phyloP scores from a whole-genome alignment of 1,139 yeast genomes.

The Yamadazyma diddensiae region DNA sequence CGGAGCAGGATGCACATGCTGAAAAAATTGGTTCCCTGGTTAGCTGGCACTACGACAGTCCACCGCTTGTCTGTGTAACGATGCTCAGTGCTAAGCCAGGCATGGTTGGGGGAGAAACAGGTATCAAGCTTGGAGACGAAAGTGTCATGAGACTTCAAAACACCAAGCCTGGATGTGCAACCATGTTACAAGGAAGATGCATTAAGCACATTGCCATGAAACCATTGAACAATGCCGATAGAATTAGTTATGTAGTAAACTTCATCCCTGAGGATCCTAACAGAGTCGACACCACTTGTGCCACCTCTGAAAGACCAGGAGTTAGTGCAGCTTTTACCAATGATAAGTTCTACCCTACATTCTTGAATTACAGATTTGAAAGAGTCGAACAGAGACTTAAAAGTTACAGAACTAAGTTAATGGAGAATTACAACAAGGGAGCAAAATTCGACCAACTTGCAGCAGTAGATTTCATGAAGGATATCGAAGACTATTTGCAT shows the following conservation, averaged over 20 bases:
- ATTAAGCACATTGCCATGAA: constrained; percentile 20
- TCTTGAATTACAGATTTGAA: constrained; percentile 37
- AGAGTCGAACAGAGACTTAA: constrained; percentile 31
- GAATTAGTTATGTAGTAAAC: constrained; percentile 39
- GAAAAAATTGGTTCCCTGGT: constrained; percentile 6
- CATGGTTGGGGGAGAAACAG: constrained; percentile 36
- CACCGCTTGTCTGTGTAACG: constrained; percentile 31
- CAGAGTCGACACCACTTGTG: constrained; percentile 35
- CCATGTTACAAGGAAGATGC: constrained; percentile 30
- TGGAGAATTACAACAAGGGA: constrained; percentile 19
- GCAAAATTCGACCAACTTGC: constrained; percentile 22
- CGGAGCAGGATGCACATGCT: constrained; percentile 11
- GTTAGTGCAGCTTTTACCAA: constrained; percentile 31
- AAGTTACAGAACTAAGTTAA: constrained; percentile 20
- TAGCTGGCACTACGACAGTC: constrained; percentile 31
- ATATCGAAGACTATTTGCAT: constrained; percentile 31
- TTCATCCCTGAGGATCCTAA: constrained; percentile 40
- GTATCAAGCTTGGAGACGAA: constrained; percentile 26
- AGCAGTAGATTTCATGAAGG: constrained; percentile 26
- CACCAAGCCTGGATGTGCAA: constrained; percentile 29
- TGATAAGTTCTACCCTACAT: constrained; percentile 42
- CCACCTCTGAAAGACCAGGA: constrained; percentile 40
- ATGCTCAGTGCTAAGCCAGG: constrained; percentile 29
- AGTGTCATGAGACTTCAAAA: constrained; percentile 11
- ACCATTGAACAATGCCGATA: constrained; percentile 28